phyloP scores from a whole-genome alignment of 352 stramenopile species.

The Pythium volutum region DNA sequence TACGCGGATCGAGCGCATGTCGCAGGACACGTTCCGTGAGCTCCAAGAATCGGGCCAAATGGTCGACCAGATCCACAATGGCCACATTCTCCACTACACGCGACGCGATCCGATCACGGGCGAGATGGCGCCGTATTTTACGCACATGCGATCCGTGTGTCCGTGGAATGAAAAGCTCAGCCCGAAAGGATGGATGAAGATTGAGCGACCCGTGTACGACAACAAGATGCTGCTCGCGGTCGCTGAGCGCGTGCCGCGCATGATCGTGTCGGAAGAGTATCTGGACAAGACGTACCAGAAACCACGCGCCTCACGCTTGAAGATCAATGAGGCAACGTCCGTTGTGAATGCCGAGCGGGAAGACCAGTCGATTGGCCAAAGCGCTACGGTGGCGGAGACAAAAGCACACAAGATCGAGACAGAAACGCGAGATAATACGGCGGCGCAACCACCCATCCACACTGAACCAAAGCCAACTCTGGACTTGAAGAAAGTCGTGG shows the following conservation, averaged over 20 bases:
- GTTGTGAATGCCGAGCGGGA: slow-evolving; percentile 16
- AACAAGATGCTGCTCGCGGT: slow-evolving; percentile 86
- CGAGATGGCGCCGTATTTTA: slow-evolving; percentile 82
- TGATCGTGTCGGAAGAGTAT: slow-evolving; percentile 89
- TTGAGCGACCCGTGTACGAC: slow-evolving; percentile 85
- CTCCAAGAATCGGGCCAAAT: slow-evolving; percentile 80
- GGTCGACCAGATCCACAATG: slow-evolving; percentile 90
- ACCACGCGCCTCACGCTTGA: slow-evolving; percentile 11
- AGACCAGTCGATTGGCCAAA: slow-evolving; percentile 2
- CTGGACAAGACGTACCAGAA: slow-evolving; percentile 82
- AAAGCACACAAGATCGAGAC: background rate
- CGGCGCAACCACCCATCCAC: slow-evolving; percentile 37
- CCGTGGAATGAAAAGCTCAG: slow-evolving; percentile 89
- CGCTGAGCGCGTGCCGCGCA: slow-evolving; percentile 76
- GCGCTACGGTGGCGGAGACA: background rate
- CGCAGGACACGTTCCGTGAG: slow-evolving; percentile 84
- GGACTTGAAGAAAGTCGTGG: slow-evolving; percentile 76
- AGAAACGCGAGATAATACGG: slow-evolving; percentile 2
- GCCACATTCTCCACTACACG: slow-evolving; percentile 87
- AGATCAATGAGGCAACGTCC: slow-evolving; percentile 13
- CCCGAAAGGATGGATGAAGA: slow-evolving; percentile 87
- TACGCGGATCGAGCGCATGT: slow-evolving; percentile 85
- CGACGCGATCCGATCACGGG: slow-evolving; percentile 67
- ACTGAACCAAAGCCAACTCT: slow-evolving; percentile 45
- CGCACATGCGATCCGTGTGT: slow-evolving; percentile 86